Evolutionary conservation across 1,284 basidiomycete species (phyloP).

Genomic region (Puccinia polysora): DNA sequence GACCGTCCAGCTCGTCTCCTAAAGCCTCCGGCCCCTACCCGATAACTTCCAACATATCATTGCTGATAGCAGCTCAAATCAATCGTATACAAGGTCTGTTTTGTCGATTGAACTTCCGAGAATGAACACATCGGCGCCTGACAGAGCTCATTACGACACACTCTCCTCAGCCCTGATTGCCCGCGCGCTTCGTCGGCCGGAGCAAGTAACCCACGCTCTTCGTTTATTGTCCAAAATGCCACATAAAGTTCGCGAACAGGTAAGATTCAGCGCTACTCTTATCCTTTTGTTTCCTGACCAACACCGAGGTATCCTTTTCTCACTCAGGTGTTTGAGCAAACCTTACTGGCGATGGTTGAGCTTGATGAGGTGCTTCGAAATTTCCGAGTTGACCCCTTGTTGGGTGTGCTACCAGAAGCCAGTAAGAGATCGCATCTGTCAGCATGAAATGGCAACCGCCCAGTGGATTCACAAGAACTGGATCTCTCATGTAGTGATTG

Average conservation of each 20-base stretch:
- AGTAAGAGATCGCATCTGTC: constrained; percentile 12
- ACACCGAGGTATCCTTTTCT: not conserved
- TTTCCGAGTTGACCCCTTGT: constrained; percentile 37
- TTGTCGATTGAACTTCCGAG: not conserved
- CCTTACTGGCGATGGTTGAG: constrained; percentile 26
- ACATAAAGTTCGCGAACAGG: constrained; percentile 28
- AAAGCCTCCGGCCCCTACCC: not conserved
- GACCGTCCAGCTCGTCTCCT: no score
- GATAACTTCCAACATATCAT: not conserved
- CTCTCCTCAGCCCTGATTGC: constrained; percentile 19
- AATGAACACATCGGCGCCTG: not conserved
- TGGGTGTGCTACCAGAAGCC: constrained; percentile 43
- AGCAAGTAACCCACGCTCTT: constrained; percentile 17
- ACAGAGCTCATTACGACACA: not conserved
- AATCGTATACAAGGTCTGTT: constrained; percentile 31
- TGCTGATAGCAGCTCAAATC: constrained; percentile 10
- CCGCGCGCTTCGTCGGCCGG: constrained; percentile 29
- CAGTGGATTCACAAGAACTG: not conserved
- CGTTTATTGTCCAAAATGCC: constrained; percentile 37
- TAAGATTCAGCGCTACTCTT: not conserved
- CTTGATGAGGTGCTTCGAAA: constrained; percentile 42
- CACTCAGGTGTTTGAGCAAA: constrained; percentile 35
- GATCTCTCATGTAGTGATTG: constrained; percentile 30
- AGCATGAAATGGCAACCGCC: not conserved
- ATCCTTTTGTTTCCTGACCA: not conserved